Base-by-base conservation (phyloP, 345 rosid species). In the Aethionema arabicum region DNA sequence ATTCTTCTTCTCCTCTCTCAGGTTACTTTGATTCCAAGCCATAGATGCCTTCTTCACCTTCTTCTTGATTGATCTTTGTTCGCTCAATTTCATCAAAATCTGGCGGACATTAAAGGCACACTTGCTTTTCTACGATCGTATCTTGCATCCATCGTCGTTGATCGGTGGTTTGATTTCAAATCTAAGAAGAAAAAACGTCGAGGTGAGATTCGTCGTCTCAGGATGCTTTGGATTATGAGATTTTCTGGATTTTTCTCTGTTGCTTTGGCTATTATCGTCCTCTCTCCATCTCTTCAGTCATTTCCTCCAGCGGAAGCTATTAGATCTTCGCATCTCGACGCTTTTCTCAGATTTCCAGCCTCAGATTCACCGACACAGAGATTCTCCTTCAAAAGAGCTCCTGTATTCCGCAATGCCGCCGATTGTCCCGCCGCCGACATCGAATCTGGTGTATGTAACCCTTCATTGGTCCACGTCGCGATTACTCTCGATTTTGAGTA, bases 221-320 rank as follows among this genome's bases (percentile, higher is more conserved):
- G 72, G 76, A 91, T 91, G 95, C 82, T 79, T 0, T 91, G 95
- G 96, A 63, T 83, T 48, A 68, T 79, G 79, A 63, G 89, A 14
- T 83, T 89, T 42, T 82, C 95, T 7, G 86, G 90, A 35, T 74
- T 86, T 51, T 77, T 88, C 82, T 85, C 95, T 0, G 92, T 80
- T 32, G 83, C 86, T 12, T 63, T 90, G 81, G 77, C 77, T 13
- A 75, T 86, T 80, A 77, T 90, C 57, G 82, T 88, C 31, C 81
- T 93, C 15, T 87, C 96, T 2, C 96, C 96, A 13, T 88, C 96
- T 4, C 79, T 88, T 30, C 95, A 87, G 49, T 85, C 97, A 0
- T 84, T 90, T 31, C 88, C 99, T 11, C 99, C 99, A 0, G 97
- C 99, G 0, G 96, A 84, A 70, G 97, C 99, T 55, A 87, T 83